A percentile compares a stretch with the other conserved stretches of the same genome.
Evolutionary conservation across 345 rosid genomes (phyloP).

Genomic region (Rhizophora apiculata): DNA sequence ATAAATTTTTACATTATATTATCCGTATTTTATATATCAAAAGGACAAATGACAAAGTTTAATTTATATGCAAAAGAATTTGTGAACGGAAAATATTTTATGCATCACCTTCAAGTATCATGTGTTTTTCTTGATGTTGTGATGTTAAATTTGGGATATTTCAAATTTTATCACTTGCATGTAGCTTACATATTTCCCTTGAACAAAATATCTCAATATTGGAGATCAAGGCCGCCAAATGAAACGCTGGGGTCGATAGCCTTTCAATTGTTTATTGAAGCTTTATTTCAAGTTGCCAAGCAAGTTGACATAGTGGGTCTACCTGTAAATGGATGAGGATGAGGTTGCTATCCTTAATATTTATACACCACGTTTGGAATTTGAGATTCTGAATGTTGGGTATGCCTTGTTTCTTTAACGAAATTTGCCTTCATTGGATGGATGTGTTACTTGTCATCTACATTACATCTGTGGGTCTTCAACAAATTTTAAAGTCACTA

Average conservation of each 20-base stretch:
- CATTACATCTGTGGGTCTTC: constrained; percentile 43
- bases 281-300: constrained; percentile 8
- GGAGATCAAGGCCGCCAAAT: neutral
- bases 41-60: too few relatives aligned
- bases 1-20: too few relatives aligned
- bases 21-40: too few relatives aligned
- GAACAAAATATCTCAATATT: too few relatives aligned
- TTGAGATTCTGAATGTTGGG: constrained; percentile 18
- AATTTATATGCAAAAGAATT: too few relatives aligned
- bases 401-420: neutral
- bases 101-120: too few relatives aligned
- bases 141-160: too few relatives aligned
- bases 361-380: neutral
- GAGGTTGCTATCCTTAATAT: constrained; percentile 10
- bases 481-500: constrained; percentile 22
- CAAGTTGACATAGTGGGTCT: constrained; percentile 22
- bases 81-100: too few relatives aligned
- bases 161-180: too few relatives aligned
- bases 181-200: too few relatives aligned
- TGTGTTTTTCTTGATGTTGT: too few relatives aligned
- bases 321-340: constrained; percentile 24
- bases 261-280: neutral
- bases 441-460: neutral
- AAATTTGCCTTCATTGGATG: neutral
- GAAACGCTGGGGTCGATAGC: neutral